Evolutionary conservation across 164 flowering plant genomes (phyloP).

Genomic region (Magnolia sinica): DNA sequence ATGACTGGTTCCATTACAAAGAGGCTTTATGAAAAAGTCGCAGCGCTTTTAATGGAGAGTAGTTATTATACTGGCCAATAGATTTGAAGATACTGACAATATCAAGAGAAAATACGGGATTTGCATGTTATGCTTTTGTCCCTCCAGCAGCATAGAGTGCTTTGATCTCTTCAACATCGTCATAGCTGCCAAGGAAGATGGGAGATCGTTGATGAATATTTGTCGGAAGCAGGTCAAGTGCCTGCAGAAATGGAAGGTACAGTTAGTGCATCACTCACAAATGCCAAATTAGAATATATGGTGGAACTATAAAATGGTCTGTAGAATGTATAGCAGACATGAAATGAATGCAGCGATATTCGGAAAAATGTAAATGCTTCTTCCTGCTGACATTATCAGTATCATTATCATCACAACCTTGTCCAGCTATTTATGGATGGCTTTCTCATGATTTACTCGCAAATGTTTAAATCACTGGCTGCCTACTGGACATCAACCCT

Average conservation of each 20-base stretch:
- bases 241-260: constrained; percentile 40
- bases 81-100: background rate
- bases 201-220: constrained; percentile 93
- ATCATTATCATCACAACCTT: no score
- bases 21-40: background rate
- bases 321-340: background rate
- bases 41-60: background rate
- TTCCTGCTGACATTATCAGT: no score
- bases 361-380: no score
- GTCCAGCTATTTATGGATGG: no score
- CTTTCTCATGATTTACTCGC: no score
- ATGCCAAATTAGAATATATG: background rate
- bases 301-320: background rate
- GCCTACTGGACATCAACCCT: no score
- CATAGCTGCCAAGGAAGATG: constrained; percentile 91
- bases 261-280: background rate
- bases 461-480: no score
- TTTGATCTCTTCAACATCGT: constrained; percentile 91
- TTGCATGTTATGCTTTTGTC: constrained; percentile 15
- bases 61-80: background rate
- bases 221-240: constrained; percentile 81
- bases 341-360: no score
- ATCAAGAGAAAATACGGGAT: background rate
- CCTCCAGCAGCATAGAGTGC: constrained; percentile 71
- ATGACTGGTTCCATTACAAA: background rate